A percentile compares a stretch with the other conserved stretches of the same genome.
phyloP scores from a whole-genome alignment of 2,329 filamentous ascomycete genomes.

The Escovopsis sp. region DNA sequence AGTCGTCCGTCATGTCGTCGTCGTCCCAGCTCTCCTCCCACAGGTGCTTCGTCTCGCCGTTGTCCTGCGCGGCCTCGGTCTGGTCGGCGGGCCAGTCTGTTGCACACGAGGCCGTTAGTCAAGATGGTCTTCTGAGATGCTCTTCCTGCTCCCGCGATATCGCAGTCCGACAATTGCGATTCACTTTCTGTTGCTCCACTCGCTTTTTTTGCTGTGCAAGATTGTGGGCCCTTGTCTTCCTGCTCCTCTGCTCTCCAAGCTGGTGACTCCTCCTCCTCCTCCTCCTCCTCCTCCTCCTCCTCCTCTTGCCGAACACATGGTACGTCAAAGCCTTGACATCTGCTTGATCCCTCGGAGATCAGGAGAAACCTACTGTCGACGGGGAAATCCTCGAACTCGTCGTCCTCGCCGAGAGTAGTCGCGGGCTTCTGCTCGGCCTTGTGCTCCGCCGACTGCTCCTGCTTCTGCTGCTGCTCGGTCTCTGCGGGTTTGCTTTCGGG shows the following conservation, averaged over 20 bases:
- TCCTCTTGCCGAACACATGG: too few relatives aligned
- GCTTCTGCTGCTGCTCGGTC: slow-evolving; percentile 7
- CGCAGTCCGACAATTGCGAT: too few relatives aligned
- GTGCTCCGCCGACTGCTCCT: slow-evolving; percentile 9
- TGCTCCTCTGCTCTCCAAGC: too few relatives aligned
- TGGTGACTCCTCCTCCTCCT: too few relatives aligned
- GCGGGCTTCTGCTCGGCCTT: slow-evolving; percentile 30
- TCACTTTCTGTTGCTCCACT: too few relatives aligned
- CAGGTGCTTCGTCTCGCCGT: slow-evolving; percentile 57
- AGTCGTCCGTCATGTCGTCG: slow-evolving; percentile 92
- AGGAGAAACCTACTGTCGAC: slow-evolving; percentile 63
- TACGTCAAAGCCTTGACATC: too few relatives aligned
- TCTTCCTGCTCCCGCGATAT: too few relatives aligned
- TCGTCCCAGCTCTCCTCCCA: slow-evolving; percentile 99
- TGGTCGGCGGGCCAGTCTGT: slow-evolving; percentile 88
- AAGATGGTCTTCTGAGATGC: not conserved
- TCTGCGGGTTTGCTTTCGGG: slow-evolving; percentile 17
- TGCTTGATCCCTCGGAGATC: too few relatives aligned
- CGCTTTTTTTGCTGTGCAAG: too few relatives aligned
- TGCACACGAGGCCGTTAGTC: not conserved
- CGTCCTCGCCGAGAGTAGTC: slow-evolving; percentile 77
- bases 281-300: too few relatives aligned
- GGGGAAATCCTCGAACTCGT: slow-evolving; percentile 98
- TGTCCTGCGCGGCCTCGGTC: slow-evolving; percentile 60
- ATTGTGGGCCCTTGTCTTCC: too few relatives aligned